Conservation (phyloP, 169 alveolate species). For the Eimeria praecox region DNA sequence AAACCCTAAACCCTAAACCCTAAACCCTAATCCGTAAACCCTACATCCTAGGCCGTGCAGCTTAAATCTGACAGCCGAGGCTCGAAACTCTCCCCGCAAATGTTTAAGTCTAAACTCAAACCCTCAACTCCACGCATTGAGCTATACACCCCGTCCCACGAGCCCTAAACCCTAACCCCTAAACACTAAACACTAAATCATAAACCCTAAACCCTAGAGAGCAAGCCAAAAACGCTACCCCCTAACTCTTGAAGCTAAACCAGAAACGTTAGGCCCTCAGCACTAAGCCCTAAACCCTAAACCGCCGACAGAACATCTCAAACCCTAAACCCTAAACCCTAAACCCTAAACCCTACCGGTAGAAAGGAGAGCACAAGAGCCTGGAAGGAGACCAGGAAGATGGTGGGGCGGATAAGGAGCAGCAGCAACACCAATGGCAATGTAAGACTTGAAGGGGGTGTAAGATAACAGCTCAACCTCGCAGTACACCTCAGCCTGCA, state of each 20-base stretch:
- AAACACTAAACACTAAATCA: no score
- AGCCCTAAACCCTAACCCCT: not conserved
- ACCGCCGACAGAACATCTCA: not conserved
- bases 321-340: slow-evolving; percentile 21
- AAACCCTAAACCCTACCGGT: slow-evolving; percentile 37
- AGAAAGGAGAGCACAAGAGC: slow-evolving; percentile 71
- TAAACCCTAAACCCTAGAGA: not conserved
- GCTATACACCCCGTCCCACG: not conserved
- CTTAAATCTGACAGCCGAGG: no score
- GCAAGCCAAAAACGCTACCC: not conserved
- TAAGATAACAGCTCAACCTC: slow-evolving; percentile 74
- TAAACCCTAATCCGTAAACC: not conserved
- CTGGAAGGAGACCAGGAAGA: slow-evolving; percentile 66
- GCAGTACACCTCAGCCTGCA: slow-evolving; percentile 77
- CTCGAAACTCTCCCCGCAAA: no score
- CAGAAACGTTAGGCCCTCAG: not conserved
- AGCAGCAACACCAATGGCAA: slow-evolving; percentile 71
- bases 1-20: slow-evolving; percentile 12
- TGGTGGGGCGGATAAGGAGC: slow-evolving; percentile 68
- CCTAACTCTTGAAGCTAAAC: not conserved
- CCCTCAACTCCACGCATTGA: no score
- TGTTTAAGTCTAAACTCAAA: no score
- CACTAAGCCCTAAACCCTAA: not conserved
- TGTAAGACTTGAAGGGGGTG: slow-evolving; percentile 27
- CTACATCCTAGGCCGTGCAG: no score